Base-by-base conservation (phyloP, 1,284 basidiomycete species). In the Austroboletus olivaceoglutinosus region DNA sequence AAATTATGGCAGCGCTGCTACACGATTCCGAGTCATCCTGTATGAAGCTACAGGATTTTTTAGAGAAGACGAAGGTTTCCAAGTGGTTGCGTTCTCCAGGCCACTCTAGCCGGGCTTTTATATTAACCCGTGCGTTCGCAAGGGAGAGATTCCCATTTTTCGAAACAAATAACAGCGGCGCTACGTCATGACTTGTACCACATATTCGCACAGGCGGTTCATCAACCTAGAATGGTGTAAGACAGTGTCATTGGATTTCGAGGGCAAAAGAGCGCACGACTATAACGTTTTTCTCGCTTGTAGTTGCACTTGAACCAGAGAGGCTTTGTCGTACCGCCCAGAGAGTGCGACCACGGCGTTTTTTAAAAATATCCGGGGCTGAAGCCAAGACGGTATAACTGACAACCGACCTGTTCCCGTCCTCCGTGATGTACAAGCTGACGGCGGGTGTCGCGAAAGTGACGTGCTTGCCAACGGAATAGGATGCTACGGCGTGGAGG, bases 381-480 rank as follows among this genome's bases (percentile, higher is more conserved):
- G 72, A 66, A 16, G 73, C 71, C 41, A 87, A 69, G 12, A 74
- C 74, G 1, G 76, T 75, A 58, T 83, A 89, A 19, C 79, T 86
- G 29, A 77, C 73, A 52, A 77, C 79, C 47, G 70, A 67, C 40
- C 62, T 72, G 41, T 40, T 52, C 16, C 53, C 56, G 40, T 73
- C 70, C 47, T 75, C 70, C 7, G 61, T 49, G 22, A 69, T 60
- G 45, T 60, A 65, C 21, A 72, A 61, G 21, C 78, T 78, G 22
- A 83, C 69, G 8, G 85, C 73, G 21, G 86, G 75, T 59, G 78
- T 80, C 8, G 80, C 69, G 63, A 87, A 89, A 4, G 68, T 68
- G 10, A 80, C 80, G 2, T 81, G 80, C 21, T 85, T 80, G 4
- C 85, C 83, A 7, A 86, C 73, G 0, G 83, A 82, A 67, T 86